Base-by-base conservation (phyloP, 164 flowering plant species). In the Aristolochia fimbriata region DNA sequence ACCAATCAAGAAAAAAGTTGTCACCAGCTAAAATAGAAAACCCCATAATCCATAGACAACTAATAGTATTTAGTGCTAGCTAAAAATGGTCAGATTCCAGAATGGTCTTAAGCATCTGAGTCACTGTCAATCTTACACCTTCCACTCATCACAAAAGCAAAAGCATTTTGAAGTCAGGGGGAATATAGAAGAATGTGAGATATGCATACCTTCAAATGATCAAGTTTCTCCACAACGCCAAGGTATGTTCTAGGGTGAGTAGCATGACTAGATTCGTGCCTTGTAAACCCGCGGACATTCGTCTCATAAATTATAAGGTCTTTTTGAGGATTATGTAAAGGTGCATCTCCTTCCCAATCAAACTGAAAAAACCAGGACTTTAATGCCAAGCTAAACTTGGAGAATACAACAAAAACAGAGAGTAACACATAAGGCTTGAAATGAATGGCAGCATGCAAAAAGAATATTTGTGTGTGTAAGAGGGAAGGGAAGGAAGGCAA, bases 291-390 rank as follows among this genome's bases (percentile, higher is more conserved):
- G 58, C 98, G 95, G 59, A 92, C 91, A 76, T 92, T 96, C 91
- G 87, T 82, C 80, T 92, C 98, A 77, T 92, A 92, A 55, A 92
- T 79, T 55, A 92, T 69, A 65, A 87, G 91, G 74, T 92, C 95
- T 64, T 64, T 81, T 48, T 88, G 93, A 41, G 86, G 83, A 65
- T 71, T 57, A 53, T 62, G 77, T 73, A 87, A 71, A 57, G 95
- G 96, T 61, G 85, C 64, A 79, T 92, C 98, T 48, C 98, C 98
- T 75, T 92, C 91, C 98, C 98, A 92, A 60, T 92, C 95, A 77
- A 88, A 87, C 96, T 92, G 80, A 73, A 67, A 53, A 30, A 31
- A 19, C 5, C n/a, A 19, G 20, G 22, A 20, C 8, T 15, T 4
- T 15, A 49, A 49, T 48, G 22, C 37, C 7, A 2, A 55, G 37